A percentile compares a stretch with the other conserved stretches of the same genome.
These are phyloP conservation scores for Crepidotus variabilis DNA, from an alignment of 768 basidiomycete species.

Conservation along the genomic window DNA sequence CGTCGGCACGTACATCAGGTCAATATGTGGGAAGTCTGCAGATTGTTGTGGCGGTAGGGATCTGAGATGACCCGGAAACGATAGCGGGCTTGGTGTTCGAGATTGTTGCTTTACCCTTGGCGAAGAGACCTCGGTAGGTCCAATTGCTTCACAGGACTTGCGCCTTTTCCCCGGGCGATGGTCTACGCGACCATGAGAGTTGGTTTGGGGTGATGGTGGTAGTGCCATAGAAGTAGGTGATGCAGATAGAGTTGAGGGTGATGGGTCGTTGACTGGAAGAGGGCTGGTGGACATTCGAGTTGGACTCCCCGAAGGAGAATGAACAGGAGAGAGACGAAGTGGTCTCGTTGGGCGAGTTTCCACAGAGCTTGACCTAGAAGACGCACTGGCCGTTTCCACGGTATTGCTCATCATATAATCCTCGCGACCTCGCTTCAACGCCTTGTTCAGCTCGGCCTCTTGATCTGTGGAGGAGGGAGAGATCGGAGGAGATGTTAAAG, in stretches of 20 bases:
- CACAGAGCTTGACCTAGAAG: not conserved
- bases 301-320: not conserved
- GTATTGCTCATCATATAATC: not conserved
- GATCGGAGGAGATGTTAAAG: not conserved
- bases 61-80: not conserved
- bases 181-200: not conserved
- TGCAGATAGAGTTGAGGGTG: not conserved
- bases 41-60: conserved; percentile 1
- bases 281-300: conserved; percentile 1
- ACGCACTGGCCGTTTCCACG: not conserved
- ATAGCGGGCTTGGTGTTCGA: not conserved
- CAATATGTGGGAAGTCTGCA: conserved; percentile 27
- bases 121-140: not conserved
- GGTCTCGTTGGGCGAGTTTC: not conserved
- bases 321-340: conserved; percentile 2
- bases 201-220: not conserved
- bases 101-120: not conserved
- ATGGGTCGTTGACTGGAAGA: not conserved
- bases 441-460: not conserved
- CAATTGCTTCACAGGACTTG: conserved; percentile 9
- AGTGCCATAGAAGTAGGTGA: not conserved
- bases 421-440: not conserved
- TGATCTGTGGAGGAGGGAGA: not conserved
- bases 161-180: conserved; percentile 9
- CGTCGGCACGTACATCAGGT: conserved; percentile 32